These are phyloP conservation scores for Neoboletus magnificus DNA, from an alignment of 768 basidiomycete genomes.

Conservation along the genomic window DNA sequence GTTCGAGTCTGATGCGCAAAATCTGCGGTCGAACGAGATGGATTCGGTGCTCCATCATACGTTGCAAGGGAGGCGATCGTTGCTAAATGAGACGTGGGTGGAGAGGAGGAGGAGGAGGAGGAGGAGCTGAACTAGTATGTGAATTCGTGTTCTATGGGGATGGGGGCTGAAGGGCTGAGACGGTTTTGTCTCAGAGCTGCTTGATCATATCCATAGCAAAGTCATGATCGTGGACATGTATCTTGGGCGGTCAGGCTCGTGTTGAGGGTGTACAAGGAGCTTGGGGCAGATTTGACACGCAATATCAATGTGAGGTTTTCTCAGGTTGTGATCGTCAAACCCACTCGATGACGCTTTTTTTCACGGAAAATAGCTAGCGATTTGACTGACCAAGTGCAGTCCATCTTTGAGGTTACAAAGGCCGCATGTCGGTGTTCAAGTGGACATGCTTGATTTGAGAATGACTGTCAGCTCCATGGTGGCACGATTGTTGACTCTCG, in stretches of 20 bases:
- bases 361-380: conserved; percentile 84
- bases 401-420: conserved; percentile 83
- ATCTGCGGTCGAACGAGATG: conserved; percentile 52
- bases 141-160: background rate
- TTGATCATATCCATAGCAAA: conserved; percentile 86
- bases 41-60: conserved; percentile 84
- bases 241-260: conserved; percentile 85
- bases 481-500: conserved; percentile 64
- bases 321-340: background rate
- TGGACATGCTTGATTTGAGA: conserved; percentile 88
- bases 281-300: conserved; percentile 85
- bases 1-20: conserved; percentile 67
- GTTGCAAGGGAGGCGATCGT: conserved; percentile 54
- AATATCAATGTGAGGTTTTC: conserved; percentile 70
- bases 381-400: conserved; percentile 82
- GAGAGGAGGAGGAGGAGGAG: conserved; percentile 81
- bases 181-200: conserved; percentile 73
- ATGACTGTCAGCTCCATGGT: conserved; percentile 81
- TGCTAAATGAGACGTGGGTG: conserved; percentile 79
- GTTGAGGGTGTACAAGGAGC: conserved; percentile 92
- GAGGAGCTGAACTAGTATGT: conserved; percentile 81
- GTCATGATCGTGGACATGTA: conserved; percentile 94
- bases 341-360: background rate
- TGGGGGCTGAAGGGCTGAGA: conserved; percentile 6
- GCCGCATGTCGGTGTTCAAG: conserved; percentile 89